These are phyloP conservation scores for Apiospora sp. DNA, from an alignment of 2,329 filamentous ascomycete species.

Conservation along the genomic window DNA sequence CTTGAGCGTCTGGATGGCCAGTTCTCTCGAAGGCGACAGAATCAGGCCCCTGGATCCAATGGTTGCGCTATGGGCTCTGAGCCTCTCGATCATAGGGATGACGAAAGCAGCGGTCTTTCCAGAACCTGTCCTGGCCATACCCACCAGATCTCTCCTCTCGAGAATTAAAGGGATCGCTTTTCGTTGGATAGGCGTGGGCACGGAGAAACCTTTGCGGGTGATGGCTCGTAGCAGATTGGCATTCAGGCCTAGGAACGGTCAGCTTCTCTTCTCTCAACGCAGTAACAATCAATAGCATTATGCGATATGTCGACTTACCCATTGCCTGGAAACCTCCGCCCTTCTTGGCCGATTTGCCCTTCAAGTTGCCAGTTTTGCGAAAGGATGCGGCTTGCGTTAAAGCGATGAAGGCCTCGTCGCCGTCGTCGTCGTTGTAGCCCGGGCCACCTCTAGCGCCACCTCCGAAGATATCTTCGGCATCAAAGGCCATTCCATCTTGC, in stretches of 20 bases:
- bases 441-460: conserved; percentile 51
- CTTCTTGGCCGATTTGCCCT: conserved; percentile 89
- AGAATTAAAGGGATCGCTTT: conserved; percentile 94
- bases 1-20: conserved; percentile 93
- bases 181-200: conserved; percentile 96
- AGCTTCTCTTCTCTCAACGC: conserved; percentile 22
- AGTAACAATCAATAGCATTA: conserved; percentile 13
- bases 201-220: conserved; percentile 89
- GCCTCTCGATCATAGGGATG: conserved; percentile 95
- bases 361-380: conserved; percentile 81
- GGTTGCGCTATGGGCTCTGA: conserved; percentile 86
- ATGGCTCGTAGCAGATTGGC: conserved; percentile 88
- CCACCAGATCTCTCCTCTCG: conserved; percentile 93
- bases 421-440: conserved; percentile 63
- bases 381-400: conserved; percentile 87
- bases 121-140: conserved; percentile 98
- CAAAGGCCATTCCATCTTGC: conserved; percentile 57
- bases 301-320: conserved; percentile 57
- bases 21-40: conserved; percentile 89
- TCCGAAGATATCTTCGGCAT: conserved; percentile 69
- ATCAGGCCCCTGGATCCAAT: conserved; percentile 89
- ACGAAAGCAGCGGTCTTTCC: conserved; percentile 99
- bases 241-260: conserved; percentile 68
- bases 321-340: conserved; percentile 97
- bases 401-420: conserved; percentile 90